Evolutionary conservation across 2,329 filamentous ascomycete species (phyloP).

Genomic region (Diaporthe velutina): DNA sequence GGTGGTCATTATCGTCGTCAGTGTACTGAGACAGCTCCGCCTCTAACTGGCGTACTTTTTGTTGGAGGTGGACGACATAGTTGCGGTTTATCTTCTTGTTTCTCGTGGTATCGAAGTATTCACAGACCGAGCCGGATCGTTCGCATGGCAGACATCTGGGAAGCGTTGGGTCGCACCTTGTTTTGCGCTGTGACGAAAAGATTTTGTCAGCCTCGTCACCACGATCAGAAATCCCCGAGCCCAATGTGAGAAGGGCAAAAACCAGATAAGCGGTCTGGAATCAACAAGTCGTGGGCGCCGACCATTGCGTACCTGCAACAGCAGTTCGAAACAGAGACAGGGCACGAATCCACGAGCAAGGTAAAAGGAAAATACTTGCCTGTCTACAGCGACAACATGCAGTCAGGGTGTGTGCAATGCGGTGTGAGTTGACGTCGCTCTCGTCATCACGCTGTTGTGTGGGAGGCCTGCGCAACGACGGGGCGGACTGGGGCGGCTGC

Average conservation of each 20-base stretch:
- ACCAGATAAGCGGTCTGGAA: not conserved
- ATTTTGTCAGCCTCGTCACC: conserved; percentile 33
- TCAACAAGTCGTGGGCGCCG: conserved; percentile 2
- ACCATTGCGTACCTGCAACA: not conserved
- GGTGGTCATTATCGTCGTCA: conserved; percentile 78
- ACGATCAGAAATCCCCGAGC: not conserved
- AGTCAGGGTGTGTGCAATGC: conserved; percentile 83
- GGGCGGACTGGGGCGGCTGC: conserved; percentile 40
- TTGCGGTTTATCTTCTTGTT: conserved; percentile 87
- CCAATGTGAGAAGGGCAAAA: not conserved
- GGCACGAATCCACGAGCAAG: not conserved
- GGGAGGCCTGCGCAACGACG: conserved; percentile 43
- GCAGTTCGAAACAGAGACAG: not conserved
- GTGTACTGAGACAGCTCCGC: conserved; percentile 84
- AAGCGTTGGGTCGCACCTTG: conserved; percentile 91
- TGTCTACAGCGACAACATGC: conserved; percentile 85
- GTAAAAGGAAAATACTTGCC: conserved; percentile 60
- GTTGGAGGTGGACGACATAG: conserved; percentile 93
- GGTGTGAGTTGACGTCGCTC: conserved; percentile 64
- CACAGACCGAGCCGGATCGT: conserved; percentile 89
- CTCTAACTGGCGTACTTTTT: conserved; percentile 86
- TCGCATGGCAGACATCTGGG: conserved; percentile 94
- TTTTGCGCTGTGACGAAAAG: conserved; percentile 80
- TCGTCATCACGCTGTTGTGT: conserved; percentile 58
- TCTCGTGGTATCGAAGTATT: conserved; percentile 93